Base-by-base conservation (phyloP, 352 stramenopile genomes). In the Blastocystis sp. region DNA sequence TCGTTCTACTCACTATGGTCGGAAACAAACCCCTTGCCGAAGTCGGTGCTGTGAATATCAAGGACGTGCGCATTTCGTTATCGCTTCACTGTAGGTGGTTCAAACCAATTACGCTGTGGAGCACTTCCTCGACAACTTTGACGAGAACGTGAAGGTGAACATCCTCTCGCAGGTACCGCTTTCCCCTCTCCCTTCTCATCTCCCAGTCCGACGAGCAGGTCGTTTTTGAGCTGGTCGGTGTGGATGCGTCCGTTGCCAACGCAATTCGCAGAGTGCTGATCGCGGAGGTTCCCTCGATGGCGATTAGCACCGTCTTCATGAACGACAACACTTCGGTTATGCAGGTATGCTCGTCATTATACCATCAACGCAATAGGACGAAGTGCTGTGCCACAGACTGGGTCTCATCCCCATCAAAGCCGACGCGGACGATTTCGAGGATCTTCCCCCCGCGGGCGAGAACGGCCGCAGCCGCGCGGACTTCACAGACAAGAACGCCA, bases 271-370 rank as follows among this genome's bases (percentile, higher is more conserved):
- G 90, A 48, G 90, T 91, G 43, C 61, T 91, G 62, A 84, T 91
- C n/a, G 77, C 90, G 7, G 90, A 91, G 53, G 89, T 91, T 2
- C 82, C 90, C 34, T 90, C 89, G 10, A 89, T 91, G 64, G 90
- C 90, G 23, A 90, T 91, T 10, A 89, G 91, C 52, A 66, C 60
- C 11, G 81, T 91, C 9, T 90, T 84, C 40, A 69, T 91, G 23
- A 71, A 89, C 40, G 34, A 91, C 53, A 91, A 91, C 64, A 91
- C 78, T 9, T 89, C 62, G 4, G 89, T 91, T 17, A 90, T 91
- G 19, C 90, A 91, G 66, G 66, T 77, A 77, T 60, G 19, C 17
- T 34, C 17, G 2, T n/a, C 1, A 60, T 17, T 34, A 43, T 17
- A 19, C 7, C n/a, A 2, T 61, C 10, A 60, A 17, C 53, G 0